Evolutionary conservation across 495 filamentous ascomycete species (phyloP), one percentile per base, ranked within the genome.

Genomic region (Hyaloscypha finlandica): DNA sequence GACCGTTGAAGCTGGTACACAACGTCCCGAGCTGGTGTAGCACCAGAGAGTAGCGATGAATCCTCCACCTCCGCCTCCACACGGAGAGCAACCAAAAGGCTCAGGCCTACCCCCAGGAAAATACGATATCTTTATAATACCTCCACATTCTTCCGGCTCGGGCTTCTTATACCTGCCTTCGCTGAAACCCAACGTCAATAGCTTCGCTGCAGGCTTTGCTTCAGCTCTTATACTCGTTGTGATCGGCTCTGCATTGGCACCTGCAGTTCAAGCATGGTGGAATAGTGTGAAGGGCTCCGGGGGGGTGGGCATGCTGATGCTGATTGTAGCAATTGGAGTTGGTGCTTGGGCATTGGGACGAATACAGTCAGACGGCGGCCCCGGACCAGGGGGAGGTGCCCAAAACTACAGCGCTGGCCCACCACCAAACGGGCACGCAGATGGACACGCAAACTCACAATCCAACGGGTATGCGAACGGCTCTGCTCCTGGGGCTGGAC

Each of bases 61-160:
- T 73, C 74, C 79, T 64, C 82, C 81, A 65, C 83, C 83, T 57
- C 85, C 86, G 25, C 90, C 88, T 68, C 87, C 88, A 39, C 90
- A 93, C 77, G 90, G 90, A 77, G 83, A 85, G 58, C 86, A 83
- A 60, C 86, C 88, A 60, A 82, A 88, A 33, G 59, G 59, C 53
- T 67, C 77, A 9, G 90, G 88, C 63, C 82, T 96, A 3, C 93
- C 92, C 0, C 78, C 86, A 0, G 92, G 93, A 33, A 93, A 93
- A 74, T 98, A 96, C 80, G 94, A 98, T 78, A 96, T 97, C 78
- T 97, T 97, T 79, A 89, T 99, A 71, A 93, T 99, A 65, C 94
- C 95, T 3, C 91, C 91, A n/a, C 92, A 97, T 74, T 93, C 93
- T 9, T 85, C 94, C 14, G 95, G 95, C 66, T 85, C 87, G 0